Base-by-base conservation (phyloP, 805 yeast genomes). In the Metschnikowia henanensis region DNA sequence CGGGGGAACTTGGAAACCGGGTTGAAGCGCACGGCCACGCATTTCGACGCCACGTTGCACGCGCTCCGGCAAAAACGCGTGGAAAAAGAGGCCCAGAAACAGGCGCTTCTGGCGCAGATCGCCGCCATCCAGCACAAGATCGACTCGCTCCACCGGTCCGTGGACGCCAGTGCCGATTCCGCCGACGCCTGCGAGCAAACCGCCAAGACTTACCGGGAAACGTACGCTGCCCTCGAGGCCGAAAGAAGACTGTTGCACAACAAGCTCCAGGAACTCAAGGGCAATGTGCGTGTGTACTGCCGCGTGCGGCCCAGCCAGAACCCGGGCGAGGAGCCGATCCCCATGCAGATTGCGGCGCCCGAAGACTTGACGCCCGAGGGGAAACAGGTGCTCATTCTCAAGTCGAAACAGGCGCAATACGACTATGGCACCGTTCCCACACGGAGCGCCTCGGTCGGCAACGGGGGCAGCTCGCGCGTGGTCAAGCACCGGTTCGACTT, bases 271-370 rank as follows among this genome's bases (percentile, higher is more conserved):
- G 96, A 88, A 47, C 62, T 92, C 30, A 87, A 90, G 62, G 98
- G 99, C 1, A 94, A 89, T 56, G 90, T 94, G 26, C 68, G 98
- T 36, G 97, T 92, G 0, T 88, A 84, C 55, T 92, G 97, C 59
- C 73, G 99, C 30, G 73, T 92, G 5, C 73, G 95, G 42, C 97
- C 97, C 0, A 66, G 71, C 5, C 48, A 62, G 3, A 18, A 17
- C 17, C 5, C 39, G 3, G 15, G 16, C 7, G 20, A 19, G 13
- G 45, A 35, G 6, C 13, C 25, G 18, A 18, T 30, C 13, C 36
- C 15, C 6, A 39, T 44, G 32, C 23, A 30, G 15, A 38, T 45
- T 6, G 28, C 46, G 6, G 31, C 34, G 12, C 30, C 49, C 23
- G 63, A 56, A 23, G 65, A 60, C 13, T 48, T 64, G 32, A 64